phyloP scores from a whole-genome alignment of 2,329 filamentous ascomycete species.

The Dactylellina drechsleri region DNA sequence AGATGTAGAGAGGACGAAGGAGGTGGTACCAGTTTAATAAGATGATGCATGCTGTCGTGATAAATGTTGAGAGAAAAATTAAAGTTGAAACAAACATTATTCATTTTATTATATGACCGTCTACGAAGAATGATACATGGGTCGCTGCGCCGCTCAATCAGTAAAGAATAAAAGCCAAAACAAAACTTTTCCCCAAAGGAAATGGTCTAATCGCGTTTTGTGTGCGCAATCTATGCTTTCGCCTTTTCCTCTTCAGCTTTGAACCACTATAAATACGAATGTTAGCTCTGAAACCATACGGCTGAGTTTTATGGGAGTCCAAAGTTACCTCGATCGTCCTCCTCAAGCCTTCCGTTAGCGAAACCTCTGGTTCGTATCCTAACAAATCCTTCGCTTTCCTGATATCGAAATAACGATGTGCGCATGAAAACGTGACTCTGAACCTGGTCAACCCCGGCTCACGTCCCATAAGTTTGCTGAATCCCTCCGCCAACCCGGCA shows the following conservation, averaged over 20 bases:
- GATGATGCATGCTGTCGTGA: background rate
- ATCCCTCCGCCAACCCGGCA: slow-evolving; percentile 58
- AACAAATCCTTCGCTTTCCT: slow-evolving; percentile 60
- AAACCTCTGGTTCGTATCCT: slow-evolving; percentile 59
- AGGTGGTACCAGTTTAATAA: slow-evolving; percentile 18
- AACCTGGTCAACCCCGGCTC: slow-evolving; percentile 58
- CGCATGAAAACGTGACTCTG: slow-evolving; percentile 59
- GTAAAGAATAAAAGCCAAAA: slow-evolving; percentile 6
- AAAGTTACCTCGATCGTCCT: slow-evolving; percentile 57
- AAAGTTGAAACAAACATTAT: slow-evolving; percentile 14
- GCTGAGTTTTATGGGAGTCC: background rate
- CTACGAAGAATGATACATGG: slow-evolving; percentile 39
- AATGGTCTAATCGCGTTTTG: too few species aligned
- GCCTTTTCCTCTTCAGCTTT: slow-evolving; percentile 38
- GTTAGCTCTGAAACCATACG: slow-evolving; percentile 10
- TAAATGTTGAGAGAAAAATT: too few species aligned
- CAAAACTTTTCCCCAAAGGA: slow-evolving; percentile 10
- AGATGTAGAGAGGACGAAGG: slow-evolving; percentile 48
- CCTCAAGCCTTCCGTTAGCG: slow-evolving; percentile 59
- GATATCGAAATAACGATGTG: slow-evolving; percentile 60
- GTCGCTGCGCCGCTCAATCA: slow-evolving; percentile 3
- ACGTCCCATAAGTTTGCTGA: slow-evolving; percentile 58
- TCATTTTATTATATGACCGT: slow-evolving; percentile 33
- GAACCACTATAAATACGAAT: slow-evolving; percentile 32
- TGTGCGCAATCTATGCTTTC: background rate